Base-by-base conservation (phyloP, 805 yeast species). In the Ogataea methanolica region DNA sequence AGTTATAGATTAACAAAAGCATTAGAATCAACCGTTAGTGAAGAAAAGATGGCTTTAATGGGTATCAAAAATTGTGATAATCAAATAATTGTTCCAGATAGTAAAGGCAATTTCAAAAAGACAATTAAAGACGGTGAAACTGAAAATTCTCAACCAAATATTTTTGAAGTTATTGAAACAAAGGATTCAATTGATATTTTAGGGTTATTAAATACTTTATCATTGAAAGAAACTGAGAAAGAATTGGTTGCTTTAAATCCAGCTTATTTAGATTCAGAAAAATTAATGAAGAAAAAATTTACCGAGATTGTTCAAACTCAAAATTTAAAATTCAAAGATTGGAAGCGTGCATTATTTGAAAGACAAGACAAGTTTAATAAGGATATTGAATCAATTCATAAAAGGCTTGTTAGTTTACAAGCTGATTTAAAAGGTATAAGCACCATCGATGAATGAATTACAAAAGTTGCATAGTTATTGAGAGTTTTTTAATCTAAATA, bases 321-420 rank as follows among this genome's bases (percentile, higher is more conserved):
- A 58, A 88, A 83, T 51, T 66, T 60, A 41, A 74, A 77, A 51
- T 83, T 83, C 53, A 77, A 76, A 57, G 80, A 75, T 33, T 82
- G 88, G 88, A 81, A 81, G 57, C 65, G 63, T 46, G 77, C 77
- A 0, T 66, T 85, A 42, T 70, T 76, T 43, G 71, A 69, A 17
- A 77, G 77, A 57, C 90, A 85, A 62, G 69, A 67, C n/a, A 62
- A 63, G 45, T 75, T 79, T 52, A 83, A 83, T 54, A 62, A 68
- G 39, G 85, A 78, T 46, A 74, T 85, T 48, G 80, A 76, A 46
- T 58, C 53, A 11, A 50, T 69, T 42, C 75, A 75, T 50, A 55
- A 56, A 15, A 55, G 65, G 21, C 61, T 77, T 34, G 57, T 71
- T 15, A 49, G 55, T 29, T 54, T 78, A 44, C 75, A 74, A 58